Conservation (phyloP, 441 rosid species). For the Monsonia emarginata region DNA sequence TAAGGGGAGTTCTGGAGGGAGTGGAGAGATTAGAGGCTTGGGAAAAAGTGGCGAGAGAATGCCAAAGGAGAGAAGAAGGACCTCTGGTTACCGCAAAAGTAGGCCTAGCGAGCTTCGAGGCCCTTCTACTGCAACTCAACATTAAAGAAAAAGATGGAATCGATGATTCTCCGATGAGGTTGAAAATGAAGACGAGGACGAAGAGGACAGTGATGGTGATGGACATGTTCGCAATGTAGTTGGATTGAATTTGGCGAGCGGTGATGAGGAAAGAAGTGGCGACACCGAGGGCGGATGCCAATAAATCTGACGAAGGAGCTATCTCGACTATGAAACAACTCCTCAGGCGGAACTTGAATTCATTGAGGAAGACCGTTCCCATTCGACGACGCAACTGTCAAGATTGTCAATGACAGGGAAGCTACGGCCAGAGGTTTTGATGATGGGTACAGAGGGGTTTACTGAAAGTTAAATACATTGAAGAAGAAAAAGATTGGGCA, state of each 20-base stretch:
- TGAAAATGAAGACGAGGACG: slow-evolving; percentile 45
- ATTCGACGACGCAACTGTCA: too few species aligned
- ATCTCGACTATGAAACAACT: too few species aligned
- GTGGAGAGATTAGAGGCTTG: neutral
- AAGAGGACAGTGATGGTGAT: slow-evolving; percentile 49
- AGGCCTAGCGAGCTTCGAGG: neutral
- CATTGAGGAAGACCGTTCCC: too few species aligned
- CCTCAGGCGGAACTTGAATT: too few species aligned
- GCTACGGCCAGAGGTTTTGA: too few species aligned
- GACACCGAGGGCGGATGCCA: slow-evolving; percentile 60
- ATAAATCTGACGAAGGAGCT: too few species aligned
- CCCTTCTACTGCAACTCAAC: slow-evolving; percentile 1
- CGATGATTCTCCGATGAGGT: slow-evolving; percentile 27
- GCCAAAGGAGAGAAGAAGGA: neutral
- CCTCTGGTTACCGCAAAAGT: neutral
- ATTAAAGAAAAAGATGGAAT: neutral
- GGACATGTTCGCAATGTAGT: slow-evolving; percentile 37
- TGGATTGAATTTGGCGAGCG: slow-evolving; percentile 35
- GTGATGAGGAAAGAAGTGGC: slow-evolving; percentile 41
- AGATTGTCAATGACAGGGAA: too few species aligned
- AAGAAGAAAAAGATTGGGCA: too few species aligned
- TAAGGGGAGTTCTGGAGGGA: neutral
- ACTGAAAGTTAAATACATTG: too few species aligned
- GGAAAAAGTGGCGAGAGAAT: neutral
- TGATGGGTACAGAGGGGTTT: too few species aligned